Evolutionary conservation across 129 eudicot species (phyloP), one percentile per base, ranked within the genome.

Genomic region (Arctium minus): DNA sequence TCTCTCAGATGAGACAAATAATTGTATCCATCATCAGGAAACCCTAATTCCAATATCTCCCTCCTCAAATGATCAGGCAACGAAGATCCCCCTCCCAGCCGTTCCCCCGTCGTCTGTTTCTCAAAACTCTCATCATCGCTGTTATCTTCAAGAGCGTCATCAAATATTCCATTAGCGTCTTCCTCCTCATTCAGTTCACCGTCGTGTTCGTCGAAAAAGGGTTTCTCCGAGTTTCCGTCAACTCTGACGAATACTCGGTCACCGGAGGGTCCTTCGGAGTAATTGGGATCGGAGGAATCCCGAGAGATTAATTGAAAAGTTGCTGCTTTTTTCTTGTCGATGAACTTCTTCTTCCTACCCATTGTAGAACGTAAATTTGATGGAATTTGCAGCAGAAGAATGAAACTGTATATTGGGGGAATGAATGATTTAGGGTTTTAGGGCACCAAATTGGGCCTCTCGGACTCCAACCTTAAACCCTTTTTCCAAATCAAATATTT

Each of bases 21-120:
- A 82, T 96, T 96, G 83, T 93, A 96, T 3, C 98, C 99, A 84
- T 96, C 99, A 84, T 96, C 99, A 3, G 99, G 99, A 89, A 93
- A 96, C 72, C 99, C 99, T 67, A 96, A 86, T 76, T 92, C 98
- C 86, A 96, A 30, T 75, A 93, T 92, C 88, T 96, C 99, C 84
- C 80, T 90, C 87, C 99, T 88, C 13, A 96, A 35, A 6, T 89
- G 82, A 72, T 93, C 99, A 6, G 97, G 96, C 82, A 96, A 89
- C 62, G 82, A 32, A 8, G 90, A 39, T 4, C 81, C 60, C 12
- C 89, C 85, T 1, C 82, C 64, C 46, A 87, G 72, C 38, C 78
- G 70, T 22, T 39, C 69, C 11, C 82, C 12, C 78, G 72, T 11
- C 35, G 69, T 86, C 73, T 79, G 89, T 32, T 75, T 80, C 44